phyloP scores from a whole-genome alignment of 495 filamentous ascomycete genomes.

The Astrothelium macrocarpum region DNA sequence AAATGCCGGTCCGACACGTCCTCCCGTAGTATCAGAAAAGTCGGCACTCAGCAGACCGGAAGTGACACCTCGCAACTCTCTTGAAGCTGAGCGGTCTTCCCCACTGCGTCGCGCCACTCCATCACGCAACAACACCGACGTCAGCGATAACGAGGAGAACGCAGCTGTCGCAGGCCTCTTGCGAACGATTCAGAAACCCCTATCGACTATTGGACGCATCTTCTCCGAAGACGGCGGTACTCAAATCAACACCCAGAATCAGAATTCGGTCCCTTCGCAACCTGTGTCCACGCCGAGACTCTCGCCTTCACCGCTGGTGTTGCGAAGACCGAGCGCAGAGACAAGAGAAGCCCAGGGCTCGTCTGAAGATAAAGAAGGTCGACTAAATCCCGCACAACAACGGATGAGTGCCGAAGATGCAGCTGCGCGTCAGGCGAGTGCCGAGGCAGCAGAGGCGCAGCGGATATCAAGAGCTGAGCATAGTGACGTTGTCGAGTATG shows the following conservation, averaged over 20 bases:
- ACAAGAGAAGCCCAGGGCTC: constrained; percentile 27
- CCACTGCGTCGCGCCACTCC: constrained; percentile 35
- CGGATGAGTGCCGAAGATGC: constrained; percentile 69
- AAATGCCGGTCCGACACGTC: constrained; percentile 21
- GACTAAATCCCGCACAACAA: constrained; percentile 6
- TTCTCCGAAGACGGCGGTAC: constrained; percentile 66
- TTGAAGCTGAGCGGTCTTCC: constrained; percentile 45
- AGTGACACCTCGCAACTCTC: constrained; percentile 44
- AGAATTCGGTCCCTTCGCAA: constrained; percentile 40
- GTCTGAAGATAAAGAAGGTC: constrained; percentile 17
- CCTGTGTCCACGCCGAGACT: constrained; percentile 49
- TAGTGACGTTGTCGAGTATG: constrained; percentile 69
- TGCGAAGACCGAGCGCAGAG: constrained; percentile 35
- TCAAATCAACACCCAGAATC: constrained; percentile 23
- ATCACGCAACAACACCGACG: constrained; percentile 38
- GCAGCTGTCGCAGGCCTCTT: constrained; percentile 79
- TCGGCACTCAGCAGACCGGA: constrained; percentile 45
- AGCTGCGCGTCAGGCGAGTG: constrained; percentile 87
- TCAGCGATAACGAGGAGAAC: constrained; percentile 54
- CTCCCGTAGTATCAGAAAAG: constrained; percentile 50
- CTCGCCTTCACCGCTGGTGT: constrained; percentile 42
- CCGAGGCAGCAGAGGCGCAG: constrained; percentile 81
- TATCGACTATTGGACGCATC: constrained; percentile 93
- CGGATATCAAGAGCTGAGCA: constrained; percentile 80
- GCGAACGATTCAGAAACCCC: constrained; percentile 80